Evolutionary conservation across 2,329 filamentous ascomycete species (phyloP), one percentile per base, ranked within the genome.

Genomic region (Colletotrichum cereale): DNA sequence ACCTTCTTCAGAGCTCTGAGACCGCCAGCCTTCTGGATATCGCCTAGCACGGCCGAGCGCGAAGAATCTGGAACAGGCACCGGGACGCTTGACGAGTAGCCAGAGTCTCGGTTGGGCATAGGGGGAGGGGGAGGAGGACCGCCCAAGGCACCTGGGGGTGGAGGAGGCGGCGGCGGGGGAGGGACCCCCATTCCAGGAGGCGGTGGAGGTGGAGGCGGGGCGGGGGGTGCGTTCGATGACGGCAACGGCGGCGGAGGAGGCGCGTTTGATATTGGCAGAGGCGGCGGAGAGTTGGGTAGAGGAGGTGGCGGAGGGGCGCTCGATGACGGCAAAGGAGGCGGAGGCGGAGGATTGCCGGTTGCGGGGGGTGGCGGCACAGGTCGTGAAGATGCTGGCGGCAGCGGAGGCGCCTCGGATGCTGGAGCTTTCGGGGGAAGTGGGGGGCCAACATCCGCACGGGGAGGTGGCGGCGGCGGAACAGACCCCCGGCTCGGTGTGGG

Each of bases 1-100:
- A 96, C 92, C 82, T 95, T 96, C 82, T 91, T 94, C 77, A 96
- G 86, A 29, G 90, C 84, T 31, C 84, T 88, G 72, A 92, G 89
- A 71, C 90, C 90, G 52, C 90, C 90, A 18, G 90, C 88, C 62
- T 89, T 89, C 74, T 93, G 91, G 74, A 96, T 96, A 77, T 92
- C 89, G 55, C 90, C 91, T 75, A 93, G 84, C 78, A 94, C 82
- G 66, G 89, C 92, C 74, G 85, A 85, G 75, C 88, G 91, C 71
- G 82, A 81, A 63, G 81, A 73, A 47, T 86, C 85, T 42, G 82
- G 81, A 3, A 81, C 74, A 57, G 78, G 84, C 78, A 84, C 81
- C 2, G 89, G 86, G 1, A 84, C 84, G 34, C 88, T 85, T 2
- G 89, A 87, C 5, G 85, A 83, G 79, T 90, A 89, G 67, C 83